Conservation (phyloP, 768 basidiomycete genomes). For the Termitomyces titanicus region DNA sequence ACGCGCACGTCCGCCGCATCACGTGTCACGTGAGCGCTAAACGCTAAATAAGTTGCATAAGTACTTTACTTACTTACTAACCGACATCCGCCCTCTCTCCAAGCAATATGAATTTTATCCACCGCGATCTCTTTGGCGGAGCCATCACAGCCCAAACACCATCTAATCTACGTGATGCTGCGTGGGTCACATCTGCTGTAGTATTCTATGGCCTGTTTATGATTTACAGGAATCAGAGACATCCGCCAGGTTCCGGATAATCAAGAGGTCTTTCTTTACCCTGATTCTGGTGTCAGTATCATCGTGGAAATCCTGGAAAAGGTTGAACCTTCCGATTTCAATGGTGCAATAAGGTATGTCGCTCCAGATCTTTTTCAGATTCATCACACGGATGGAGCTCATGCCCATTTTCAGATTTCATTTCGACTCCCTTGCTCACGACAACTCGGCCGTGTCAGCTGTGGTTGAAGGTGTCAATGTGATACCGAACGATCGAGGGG, state of each 20-base stretch:
- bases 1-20: constrained; percentile 25
- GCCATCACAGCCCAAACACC: constrained; percentile 69
- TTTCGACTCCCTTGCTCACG: constrained; percentile 86
- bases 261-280: constrained; percentile 88
- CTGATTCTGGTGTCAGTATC: constrained; percentile 64
- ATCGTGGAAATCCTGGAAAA: constrained; percentile 82
- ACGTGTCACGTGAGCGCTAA: constrained; percentile 20
- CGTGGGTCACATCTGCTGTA: constrained; percentile 49
- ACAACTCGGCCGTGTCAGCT: constrained; percentile 68
- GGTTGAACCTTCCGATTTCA: constrained; percentile 52
- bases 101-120: constrained; percentile 10
- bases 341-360: constrained; percentile 60
- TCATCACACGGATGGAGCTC: not conserved
- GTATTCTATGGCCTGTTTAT: not conserved
- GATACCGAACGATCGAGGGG: constrained; percentile 38
- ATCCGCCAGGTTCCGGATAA: constrained; percentile 88
- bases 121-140: constrained; percentile 76
- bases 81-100: too few relatives aligned
- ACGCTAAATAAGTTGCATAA: too few relatives aligned
- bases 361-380: not conserved
- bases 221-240: constrained; percentile 26
- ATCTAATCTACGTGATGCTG: constrained; percentile 67
- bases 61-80: too few relatives aligned
- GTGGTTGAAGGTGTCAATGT: constrained; percentile 40
- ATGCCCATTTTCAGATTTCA: constrained; percentile 62